Conservation (phyloP, 257 asterid genomes). For the Nicotiana sylvestris region DNA sequence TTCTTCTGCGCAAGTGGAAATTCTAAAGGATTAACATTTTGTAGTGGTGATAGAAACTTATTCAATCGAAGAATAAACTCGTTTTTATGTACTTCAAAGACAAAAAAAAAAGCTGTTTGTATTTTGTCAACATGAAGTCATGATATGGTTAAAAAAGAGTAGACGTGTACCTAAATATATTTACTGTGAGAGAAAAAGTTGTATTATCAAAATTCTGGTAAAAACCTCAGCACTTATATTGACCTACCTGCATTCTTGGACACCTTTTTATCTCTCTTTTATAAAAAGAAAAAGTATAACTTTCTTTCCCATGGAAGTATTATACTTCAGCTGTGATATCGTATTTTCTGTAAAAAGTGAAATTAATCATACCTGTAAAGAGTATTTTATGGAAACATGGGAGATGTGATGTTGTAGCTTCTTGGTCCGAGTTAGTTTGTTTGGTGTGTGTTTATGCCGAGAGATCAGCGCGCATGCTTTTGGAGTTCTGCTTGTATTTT, state of each 20-base stretch:
- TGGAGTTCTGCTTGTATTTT: neutral
- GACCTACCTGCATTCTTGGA: neutral
- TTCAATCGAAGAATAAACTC: neutral
- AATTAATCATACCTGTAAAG: neutral
- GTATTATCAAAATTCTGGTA: neutral
- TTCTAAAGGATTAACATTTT: neutral
- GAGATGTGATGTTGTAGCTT: neutral
- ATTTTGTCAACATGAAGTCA: neutral
- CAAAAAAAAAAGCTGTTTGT: neutral
- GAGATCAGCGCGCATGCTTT: neutral
- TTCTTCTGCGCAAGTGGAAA: neutral
- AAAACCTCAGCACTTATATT: constrained; percentile 3
- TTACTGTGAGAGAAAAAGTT: neutral
- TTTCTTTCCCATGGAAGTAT: neutral
- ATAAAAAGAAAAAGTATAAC: neutral
- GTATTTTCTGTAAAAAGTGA: neutral
- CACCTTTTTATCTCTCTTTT: neutral
- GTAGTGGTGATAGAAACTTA: neutral
- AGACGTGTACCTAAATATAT: neutral
- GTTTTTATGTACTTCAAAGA: neutral
- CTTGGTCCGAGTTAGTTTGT: neutral
- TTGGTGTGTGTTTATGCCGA: neutral
- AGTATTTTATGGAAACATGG: neutral
- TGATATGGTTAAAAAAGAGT: neutral
- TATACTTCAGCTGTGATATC: neutral